Base-by-base conservation (phyloP, 2,329 filamentous ascomycete genomes). In the Arachnopeziza araneosa region DNA sequence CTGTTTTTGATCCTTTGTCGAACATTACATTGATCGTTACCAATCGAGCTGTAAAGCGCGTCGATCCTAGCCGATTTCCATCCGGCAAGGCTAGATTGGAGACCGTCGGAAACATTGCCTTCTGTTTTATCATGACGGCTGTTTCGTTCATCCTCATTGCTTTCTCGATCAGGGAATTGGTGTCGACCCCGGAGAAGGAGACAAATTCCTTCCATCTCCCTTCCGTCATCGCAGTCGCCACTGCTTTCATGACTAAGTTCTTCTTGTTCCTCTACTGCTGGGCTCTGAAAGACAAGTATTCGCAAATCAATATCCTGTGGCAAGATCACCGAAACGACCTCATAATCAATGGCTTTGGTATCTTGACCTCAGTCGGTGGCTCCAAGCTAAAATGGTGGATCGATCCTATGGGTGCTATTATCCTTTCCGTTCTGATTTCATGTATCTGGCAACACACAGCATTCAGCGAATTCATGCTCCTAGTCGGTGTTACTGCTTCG, bases 271-370 rank as follows among this genome's bases (percentile, higher is more conserved):
- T 96, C 24, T 98, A 97, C 78, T 98, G 95, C 77, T 98, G 89
- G 85, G 85, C 90, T 4, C 76, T 98, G 69, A 88, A 93, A 67
- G 88, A 97, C 77, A 90, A 91, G 69, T 96, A 98, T 78, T 91
- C 86, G 62, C 93, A 97, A 74, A 86, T 97, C 64, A 84, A 89
- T 60, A 97, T 97, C 72, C 79, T 98, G 17, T 97, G 92, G 93
- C 90, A 96, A 74, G 93, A 98, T 71, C 95, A 99, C 77, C 88
- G 95, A 63, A 99, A 99, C 72, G 95, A 99, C 72, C 80, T 99
- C n/a, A 81, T 96, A 69, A 91, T 99, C 81, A 99, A 98, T 74
- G 91, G 91, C 57, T 91, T 96, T 67, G 92, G 89, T 83, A 86
- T 98, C 64, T 76, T 97, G 58, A 97, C 93, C 1, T 93, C 90